phyloP scores from a whole-genome alignment of 1,284 basidiomycete species.

The Boletus smithii region DNA sequence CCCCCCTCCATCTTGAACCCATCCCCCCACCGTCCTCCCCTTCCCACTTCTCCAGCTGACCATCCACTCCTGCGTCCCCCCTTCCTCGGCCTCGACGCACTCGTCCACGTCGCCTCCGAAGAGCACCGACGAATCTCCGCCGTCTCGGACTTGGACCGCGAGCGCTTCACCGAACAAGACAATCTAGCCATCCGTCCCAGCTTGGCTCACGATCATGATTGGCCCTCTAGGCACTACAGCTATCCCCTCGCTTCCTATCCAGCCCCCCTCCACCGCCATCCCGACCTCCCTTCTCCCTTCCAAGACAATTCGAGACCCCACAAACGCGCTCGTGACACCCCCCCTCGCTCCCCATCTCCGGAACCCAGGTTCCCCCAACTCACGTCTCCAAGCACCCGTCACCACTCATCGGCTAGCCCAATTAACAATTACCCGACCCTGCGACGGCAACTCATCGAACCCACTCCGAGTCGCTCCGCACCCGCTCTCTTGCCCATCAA shows the following conservation, averaged over 20 bases:
- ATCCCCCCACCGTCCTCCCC: not conserved
- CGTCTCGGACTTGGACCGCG: not conserved
- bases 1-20: too few relatives aligned
- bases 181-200: too few relatives aligned
- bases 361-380: conserved; percentile 7
- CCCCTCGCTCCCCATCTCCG: too few relatives aligned
- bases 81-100: conserved; percentile 46
- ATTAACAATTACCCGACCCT: conserved; percentile 22
- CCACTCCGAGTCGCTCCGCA: conserved; percentile 10
- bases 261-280: too few relatives aligned
- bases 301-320: conserved; percentile 20
- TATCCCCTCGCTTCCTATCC: too few relatives aligned
- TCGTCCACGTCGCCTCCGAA: conserved; percentile 54
- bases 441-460: conserved; percentile 19
- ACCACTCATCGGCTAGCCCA: conserved; percentile 22
- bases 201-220: conserved; percentile 14
- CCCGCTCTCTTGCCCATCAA: too few relatives aligned
- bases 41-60: not conserved
- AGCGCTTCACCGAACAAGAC: too few relatives aligned
- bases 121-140: conserved; percentile 43
- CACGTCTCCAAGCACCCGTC: conserved; percentile 16
- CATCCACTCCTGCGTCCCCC: conserved; percentile 15
- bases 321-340: conserved; percentile 22
- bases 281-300: too few relatives aligned
- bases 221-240: conserved; percentile 1